Conservation (phyloP, 2,329 filamentous ascomycete genomes). For the Diaporthe vaccinii region DNA sequence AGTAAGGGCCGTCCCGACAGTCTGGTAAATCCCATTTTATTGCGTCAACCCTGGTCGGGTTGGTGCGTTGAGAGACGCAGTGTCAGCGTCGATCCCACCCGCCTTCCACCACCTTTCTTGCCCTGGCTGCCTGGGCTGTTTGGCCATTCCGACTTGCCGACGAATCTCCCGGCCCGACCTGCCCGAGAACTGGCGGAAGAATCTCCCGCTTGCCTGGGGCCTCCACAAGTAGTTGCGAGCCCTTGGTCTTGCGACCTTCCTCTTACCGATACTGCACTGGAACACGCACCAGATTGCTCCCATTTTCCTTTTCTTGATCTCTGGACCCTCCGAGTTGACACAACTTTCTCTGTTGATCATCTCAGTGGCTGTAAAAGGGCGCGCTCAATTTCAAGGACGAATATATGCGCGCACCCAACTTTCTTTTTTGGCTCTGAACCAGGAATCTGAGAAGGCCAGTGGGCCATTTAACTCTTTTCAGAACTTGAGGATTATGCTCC, state of each 20-base stretch:
- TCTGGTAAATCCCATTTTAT: conserved; percentile 34
- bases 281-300: background rate
- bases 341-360: background rate
- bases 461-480: too few relatives aligned
- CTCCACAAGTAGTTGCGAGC: background rate
- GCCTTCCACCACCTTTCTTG: background rate
- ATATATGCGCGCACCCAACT: background rate
- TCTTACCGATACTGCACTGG: background rate
- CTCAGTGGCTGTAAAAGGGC: too few relatives aligned
- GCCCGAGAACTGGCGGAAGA: conserved; percentile 13
- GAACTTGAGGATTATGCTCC: background rate
- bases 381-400: background rate
- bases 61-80: conserved; percentile 9
- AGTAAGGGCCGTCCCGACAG: conserved; percentile 38
- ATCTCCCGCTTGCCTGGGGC: background rate
- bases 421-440: background rate
- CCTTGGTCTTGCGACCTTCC: background rate
- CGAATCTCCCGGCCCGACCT: conserved; percentile 9
- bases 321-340: background rate
- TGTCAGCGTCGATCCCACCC: conserved; percentile 27
- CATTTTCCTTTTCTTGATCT: background rate
- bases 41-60: conserved; percentile 1
- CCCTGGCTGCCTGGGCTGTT: background rate
- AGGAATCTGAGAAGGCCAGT: too few relatives aligned
- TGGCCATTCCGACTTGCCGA: conserved; percentile 10